A percentile compares a stretch with the other conserved stretches of the same genome.
These are phyloP conservation scores for Thelonectria discophora DNA, from an alignment of 2,329 filamentous ascomycete species.

Conservation along the genomic window DNA sequence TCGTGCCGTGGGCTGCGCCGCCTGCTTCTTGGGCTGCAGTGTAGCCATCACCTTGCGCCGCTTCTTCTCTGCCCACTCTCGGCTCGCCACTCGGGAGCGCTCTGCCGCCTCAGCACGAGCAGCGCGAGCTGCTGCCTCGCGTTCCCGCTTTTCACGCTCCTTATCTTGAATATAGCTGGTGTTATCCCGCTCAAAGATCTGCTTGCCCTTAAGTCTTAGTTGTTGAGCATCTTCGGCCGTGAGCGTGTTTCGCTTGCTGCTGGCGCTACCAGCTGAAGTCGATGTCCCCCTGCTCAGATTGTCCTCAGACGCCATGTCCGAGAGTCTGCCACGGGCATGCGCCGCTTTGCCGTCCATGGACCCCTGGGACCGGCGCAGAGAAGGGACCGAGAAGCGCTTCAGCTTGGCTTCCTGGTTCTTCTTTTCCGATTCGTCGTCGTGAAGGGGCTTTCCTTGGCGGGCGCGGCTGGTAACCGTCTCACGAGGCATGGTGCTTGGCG, in stretches of 20 bases:
- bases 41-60: slow-evolving; percentile 50
- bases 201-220: slow-evolving; percentile 62
- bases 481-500: slow-evolving; percentile 56
- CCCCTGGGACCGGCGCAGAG: slow-evolving; percentile 15
- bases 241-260: slow-evolving; percentile 57
- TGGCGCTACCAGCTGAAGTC: slow-evolving; percentile 55
- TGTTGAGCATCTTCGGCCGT: slow-evolving; percentile 61
- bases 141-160: slow-evolving; percentile 62
- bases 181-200: slow-evolving; percentile 64
- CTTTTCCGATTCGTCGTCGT: slow-evolving; percentile 38
- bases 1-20: slow-evolving; percentile 11
- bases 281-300: slow-evolving; percentile 54
- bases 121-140: slow-evolving; percentile 62
- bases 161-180: slow-evolving; percentile 53
- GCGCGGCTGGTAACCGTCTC: slow-evolving; percentile 67
- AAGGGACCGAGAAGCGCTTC: slow-evolving; percentile 41
- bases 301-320: slow-evolving; percentile 35
- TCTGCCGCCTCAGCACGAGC: slow-evolving; percentile 70
- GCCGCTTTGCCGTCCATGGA: slow-evolving; percentile 23
- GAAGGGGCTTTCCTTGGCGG: slow-evolving; percentile 56
- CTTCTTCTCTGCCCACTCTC: slow-evolving; percentile 71
- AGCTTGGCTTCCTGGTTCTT: slow-evolving; percentile 24
- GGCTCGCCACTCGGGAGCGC: slow-evolving; percentile 64
- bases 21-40: slow-evolving; percentile 27
- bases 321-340: slow-evolving; percentile 42